Conservation (phyloP, 129 eudicot genomes). For the Flaveria linearis region DNA sequence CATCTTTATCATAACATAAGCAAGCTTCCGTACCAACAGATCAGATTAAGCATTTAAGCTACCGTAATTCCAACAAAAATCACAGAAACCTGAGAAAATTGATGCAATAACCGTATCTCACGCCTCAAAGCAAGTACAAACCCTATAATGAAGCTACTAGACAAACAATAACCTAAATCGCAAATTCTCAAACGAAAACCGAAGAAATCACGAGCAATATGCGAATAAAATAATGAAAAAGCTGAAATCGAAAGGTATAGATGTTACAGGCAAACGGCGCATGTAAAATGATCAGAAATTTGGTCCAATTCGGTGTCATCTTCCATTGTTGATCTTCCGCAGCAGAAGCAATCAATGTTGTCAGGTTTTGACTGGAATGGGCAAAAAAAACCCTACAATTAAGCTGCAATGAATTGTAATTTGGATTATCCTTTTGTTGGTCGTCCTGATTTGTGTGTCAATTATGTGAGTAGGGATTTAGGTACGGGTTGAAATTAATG, state of each 20-base stretch:
- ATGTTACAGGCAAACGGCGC: slow-evolving; percentile 67
- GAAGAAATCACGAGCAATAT: slow-evolving; percentile 5
- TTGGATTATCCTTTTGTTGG: not conserved
- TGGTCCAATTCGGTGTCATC: slow-evolving; percentile 41
- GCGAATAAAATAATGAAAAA: not conserved
- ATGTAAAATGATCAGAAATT: slow-evolving; percentile 54
- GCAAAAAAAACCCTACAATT: too few species aligned
- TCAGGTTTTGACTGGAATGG: slow-evolving; percentile 5
- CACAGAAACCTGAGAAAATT: not conserved
- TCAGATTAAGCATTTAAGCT: not conserved
- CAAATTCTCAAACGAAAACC: not conserved
- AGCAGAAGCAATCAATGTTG: slow-evolving; percentile 9
- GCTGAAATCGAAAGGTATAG: not conserved
- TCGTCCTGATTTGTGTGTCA: not conserved
- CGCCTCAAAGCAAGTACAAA: not conserved
- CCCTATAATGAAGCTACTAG: slow-evolving; percentile 8
- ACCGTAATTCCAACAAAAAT: not conserved
- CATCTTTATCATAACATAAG: not conserved
- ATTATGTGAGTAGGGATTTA: too few species aligned
- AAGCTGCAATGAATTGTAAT: not conserved
- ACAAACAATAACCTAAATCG: not conserved
- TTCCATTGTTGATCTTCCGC: slow-evolving; percentile 35
- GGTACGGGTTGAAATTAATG: too few species aligned
- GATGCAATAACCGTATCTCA: not conserved
- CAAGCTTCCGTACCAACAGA: not conserved